These are phyloP conservation scores for Solanum sparsipilum DNA, from an alignment of 257 asterid species.

Conservation along the genomic window DNA sequence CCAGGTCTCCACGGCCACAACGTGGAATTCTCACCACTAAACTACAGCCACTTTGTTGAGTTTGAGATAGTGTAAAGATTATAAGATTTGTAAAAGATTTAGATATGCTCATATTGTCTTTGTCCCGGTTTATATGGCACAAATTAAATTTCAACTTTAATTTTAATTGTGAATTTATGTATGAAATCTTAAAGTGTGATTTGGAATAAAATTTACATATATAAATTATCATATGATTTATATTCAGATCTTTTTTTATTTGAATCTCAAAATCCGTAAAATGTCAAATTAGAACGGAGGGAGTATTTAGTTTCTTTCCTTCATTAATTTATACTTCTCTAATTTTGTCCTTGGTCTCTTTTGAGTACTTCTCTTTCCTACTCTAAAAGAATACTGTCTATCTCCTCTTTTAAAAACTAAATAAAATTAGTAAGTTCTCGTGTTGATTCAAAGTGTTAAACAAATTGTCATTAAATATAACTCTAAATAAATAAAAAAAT, in stretches of 20 bases:
- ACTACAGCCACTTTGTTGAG: neutral
- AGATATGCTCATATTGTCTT: neutral
- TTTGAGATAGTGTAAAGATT: too few relatives aligned
- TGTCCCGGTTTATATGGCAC: too few relatives aligned
- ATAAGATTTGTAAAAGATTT: fast-evolving
- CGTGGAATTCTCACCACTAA: neutral
- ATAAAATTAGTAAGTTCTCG: neutral
- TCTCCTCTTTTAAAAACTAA: neutral
- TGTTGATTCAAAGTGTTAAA: neutral
- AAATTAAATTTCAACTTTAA: too few relatives aligned
- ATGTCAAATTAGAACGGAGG: too few relatives aligned
- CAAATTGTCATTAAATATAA: neutral
- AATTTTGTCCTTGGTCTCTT: neutral
- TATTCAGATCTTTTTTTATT: neutral
- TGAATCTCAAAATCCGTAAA: neutral
- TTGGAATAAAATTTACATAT: too few relatives aligned
- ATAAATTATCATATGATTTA: too few relatives aligned
- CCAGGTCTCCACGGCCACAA: too few relatives aligned
- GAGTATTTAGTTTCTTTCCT: neutral
- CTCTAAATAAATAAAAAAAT: too few relatives aligned
- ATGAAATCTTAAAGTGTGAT: neutral
- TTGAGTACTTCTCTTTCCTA: neutral
- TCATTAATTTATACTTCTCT: neutral
- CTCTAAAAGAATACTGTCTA: neutral
- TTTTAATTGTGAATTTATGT: too few relatives aligned